These are phyloP conservation scores for Globisporangium okanoganense DNA, from an alignment of 352 stramenopile species.

Conservation along the genomic window DNA sequence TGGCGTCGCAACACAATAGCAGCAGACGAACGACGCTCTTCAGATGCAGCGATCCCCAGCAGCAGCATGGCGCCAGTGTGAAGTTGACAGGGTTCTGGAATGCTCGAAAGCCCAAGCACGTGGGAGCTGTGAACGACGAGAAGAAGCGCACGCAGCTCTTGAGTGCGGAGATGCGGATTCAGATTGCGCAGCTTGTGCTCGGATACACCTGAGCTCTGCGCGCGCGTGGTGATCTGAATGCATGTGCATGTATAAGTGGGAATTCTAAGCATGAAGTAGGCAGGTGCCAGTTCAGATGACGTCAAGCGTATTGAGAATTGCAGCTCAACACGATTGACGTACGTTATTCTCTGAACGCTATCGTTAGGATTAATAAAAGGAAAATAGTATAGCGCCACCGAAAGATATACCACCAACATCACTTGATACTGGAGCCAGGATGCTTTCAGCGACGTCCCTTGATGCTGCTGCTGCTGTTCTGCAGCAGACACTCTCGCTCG, in stretches of 20 bases:
- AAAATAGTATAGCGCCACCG: background rate
- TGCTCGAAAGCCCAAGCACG: background rate
- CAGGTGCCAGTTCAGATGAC: too few species aligned
- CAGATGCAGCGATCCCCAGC: background rate
- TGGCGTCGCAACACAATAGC: too few species aligned
- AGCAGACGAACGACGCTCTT: background rate
- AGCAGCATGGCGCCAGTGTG: background rate
- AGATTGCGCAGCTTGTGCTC: background rate
- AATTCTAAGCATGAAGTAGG: too few species aligned
- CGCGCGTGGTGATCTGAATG: too few species aligned
- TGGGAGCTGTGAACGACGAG: background rate
- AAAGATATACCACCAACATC: background rate
- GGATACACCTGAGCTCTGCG: background rate
- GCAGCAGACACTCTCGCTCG: conserved; percentile 30
- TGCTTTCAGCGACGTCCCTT: background rate
- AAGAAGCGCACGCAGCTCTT: background rate
- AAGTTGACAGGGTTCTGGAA: background rate
- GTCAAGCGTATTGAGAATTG: background rate
- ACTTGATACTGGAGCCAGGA: background rate
- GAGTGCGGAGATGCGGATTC: background rate
- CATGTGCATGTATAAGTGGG: background rate
- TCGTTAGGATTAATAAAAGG: background rate
- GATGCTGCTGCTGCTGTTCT: conserved; percentile 10
- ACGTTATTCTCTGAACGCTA: background rate
- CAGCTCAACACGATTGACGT: background rate